A percentile compares a stretch with the other conserved stretches of the same genome.
These are phyloP conservation scores for Phoenix dactylifera DNA, from an alignment of 176 grass and related monocot genomes.

Conservation along the genomic window DNA sequence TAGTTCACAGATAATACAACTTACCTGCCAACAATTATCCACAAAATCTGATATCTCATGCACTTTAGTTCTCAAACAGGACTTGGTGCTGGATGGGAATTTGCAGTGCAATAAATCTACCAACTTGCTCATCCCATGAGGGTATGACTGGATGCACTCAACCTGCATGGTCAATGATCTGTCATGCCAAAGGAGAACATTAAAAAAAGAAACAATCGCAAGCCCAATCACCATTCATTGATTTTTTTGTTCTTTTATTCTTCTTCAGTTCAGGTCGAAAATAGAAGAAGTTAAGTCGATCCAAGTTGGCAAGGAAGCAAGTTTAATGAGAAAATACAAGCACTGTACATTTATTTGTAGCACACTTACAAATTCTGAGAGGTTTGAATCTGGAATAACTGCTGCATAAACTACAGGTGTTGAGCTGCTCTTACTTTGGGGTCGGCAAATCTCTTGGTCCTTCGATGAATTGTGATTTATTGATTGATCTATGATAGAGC, in stretches of 20 bases:
- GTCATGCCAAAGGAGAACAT: no score
- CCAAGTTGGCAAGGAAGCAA: no score
- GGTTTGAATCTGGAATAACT: conserved; percentile 16
- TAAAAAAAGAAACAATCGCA: no score
- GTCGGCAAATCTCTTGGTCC: neutral
- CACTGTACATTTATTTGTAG: neutral
- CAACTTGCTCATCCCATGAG: conserved; percentile 12
- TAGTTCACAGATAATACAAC: no score
- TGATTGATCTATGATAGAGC: conserved; percentile 12
- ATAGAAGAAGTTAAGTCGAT: no score
- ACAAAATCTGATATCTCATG: conserved; percentile 18
- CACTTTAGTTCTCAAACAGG: conserved; percentile 14
- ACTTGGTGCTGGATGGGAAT: conserved; percentile 17
- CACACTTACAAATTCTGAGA: conserved; percentile 28
- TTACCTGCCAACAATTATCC: conserved; percentile 20
- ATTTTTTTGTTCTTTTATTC: no score
- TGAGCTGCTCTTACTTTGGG: conserved; percentile 6
- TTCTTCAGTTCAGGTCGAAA: no score
- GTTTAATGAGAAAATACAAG: neutral
- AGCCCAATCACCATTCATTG: no score
- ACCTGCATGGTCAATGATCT: neutral
- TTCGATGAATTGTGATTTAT: neutral
- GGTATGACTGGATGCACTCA: conserved; percentile 10
- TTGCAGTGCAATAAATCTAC: conserved; percentile 15
- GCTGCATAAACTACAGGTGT: conserved; percentile 6